Percentiles rank a stretch among this genome's conserved stretches.
phyloP scores from a whole-genome alignment of 345 rosid genomes.

The Gossypium bickii region DNA sequence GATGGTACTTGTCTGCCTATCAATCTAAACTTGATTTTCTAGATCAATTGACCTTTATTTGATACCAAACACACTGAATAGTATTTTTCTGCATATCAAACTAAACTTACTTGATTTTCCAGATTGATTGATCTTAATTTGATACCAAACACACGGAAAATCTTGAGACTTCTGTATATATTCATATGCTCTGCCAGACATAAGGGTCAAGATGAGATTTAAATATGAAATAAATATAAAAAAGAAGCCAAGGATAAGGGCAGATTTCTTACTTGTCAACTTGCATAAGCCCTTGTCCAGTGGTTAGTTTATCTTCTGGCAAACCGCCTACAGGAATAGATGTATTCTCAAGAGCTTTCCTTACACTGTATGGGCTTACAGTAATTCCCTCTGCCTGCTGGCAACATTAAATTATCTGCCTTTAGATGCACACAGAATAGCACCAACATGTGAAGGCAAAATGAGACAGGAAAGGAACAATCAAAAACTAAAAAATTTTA shows the following conservation, averaged over 20 bases:
- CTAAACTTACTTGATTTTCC: conserved; percentile 73
- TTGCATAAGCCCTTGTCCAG: conserved; percentile 97
- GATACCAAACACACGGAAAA: conserved; percentile 61
- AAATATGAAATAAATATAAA: conserved; percentile 20
- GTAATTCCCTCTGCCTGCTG: conserved; percentile 73
- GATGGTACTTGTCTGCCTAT: background rate
- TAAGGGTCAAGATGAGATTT: conserved; percentile 21
- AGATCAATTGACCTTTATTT: conserved; percentile 63
- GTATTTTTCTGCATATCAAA: background rate
- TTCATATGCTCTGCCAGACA: conserved; percentile 68
- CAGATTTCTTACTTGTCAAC: conserved; percentile 70
- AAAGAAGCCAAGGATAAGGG: conserved; percentile 7
- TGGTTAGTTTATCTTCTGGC: conserved; percentile 79
- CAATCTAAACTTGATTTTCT: conserved; percentile 58
- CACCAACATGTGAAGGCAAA: background rate
- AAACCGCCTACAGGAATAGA: conserved; percentile 60
- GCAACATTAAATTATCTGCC: conserved; percentile 22
- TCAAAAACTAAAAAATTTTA: conserved; percentile 9
- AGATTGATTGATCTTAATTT: conserved; percentile 64
- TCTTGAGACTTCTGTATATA: conserved; percentile 53
- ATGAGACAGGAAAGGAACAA: background rate
- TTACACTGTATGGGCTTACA: conserved; percentile 79
- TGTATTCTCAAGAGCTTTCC: conserved; percentile 92
- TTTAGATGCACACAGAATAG: conserved; percentile 4
- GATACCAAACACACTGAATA: conserved; percentile 42